These are phyloP conservation scores for Saturnispora galanensis DNA, from an alignment of 805 yeast genomes.

Conservation along the genomic window DNA sequence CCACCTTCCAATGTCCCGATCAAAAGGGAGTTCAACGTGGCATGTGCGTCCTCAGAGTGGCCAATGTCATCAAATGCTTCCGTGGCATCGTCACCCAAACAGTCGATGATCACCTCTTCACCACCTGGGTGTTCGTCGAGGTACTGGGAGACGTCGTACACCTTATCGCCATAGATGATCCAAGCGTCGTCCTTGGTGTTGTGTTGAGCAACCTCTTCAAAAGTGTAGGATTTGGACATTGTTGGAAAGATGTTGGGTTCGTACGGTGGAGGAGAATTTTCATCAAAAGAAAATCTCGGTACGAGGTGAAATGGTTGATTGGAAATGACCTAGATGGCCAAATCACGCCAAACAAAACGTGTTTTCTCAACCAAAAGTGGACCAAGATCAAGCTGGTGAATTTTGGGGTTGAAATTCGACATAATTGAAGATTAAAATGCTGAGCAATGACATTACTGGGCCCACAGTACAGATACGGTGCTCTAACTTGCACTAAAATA, in stretches of 20 bases:
- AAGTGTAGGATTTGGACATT: conserved; percentile 45
- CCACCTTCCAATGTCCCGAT: conserved; percentile 74
- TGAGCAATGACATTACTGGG: too few species aligned
- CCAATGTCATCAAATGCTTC: conserved; percentile 82
- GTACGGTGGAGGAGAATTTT: too few species aligned
- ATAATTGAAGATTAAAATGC: too few species aligned
- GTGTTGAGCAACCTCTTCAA: conserved; percentile 65
- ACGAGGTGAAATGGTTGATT: neutral
- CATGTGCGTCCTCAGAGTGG: conserved; percentile 93
- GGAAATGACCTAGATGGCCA: too few species aligned
- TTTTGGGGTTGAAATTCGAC: too few species aligned
- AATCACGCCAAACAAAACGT: too few species aligned
- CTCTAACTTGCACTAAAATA: too few species aligned
- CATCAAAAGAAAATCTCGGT: neutral
- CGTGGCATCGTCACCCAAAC: conserved; percentile 72
- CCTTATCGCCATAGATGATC: conserved; percentile 76
- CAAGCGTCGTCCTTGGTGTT: conserved; percentile 69
- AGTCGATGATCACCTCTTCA: conserved; percentile 62
- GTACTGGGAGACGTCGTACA: conserved; percentile 66
- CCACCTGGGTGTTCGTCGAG: conserved; percentile 70
- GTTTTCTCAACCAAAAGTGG: too few species aligned
- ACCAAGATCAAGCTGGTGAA: too few species aligned
- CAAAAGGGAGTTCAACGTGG: conserved; percentile 52
- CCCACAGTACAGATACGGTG: too few species aligned
- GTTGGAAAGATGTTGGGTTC: neutral